Percentiles rank a stretch among this genome's conserved stretches.
Conservation (phyloP, 768 basidiomycete species). For the Lactarius evosmus region DNA sequence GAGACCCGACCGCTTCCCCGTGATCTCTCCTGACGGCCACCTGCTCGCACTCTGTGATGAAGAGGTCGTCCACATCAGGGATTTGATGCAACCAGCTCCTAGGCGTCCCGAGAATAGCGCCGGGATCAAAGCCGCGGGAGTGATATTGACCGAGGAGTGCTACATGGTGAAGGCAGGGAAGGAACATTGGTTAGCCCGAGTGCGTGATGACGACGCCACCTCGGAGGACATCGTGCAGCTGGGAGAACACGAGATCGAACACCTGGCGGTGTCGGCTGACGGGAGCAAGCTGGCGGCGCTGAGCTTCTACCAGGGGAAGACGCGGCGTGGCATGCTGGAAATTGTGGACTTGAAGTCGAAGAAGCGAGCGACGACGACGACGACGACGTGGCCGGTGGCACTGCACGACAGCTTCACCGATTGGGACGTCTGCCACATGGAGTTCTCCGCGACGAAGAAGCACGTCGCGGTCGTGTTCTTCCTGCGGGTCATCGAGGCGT, state of each 20-base stretch:
- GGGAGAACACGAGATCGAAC: constrained; percentile 9
- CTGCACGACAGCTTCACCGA: constrained; percentile 22
- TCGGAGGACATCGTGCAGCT: constrained; percentile 17
- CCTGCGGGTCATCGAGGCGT: not conserved
- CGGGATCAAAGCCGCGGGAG: constrained; percentile 12
- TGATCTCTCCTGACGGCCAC: constrained; percentile 15
- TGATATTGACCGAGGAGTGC: constrained; percentile 9
- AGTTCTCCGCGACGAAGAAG: constrained; percentile 20
- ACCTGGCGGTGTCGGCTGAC: constrained; percentile 9
- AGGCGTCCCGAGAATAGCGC: not conserved
- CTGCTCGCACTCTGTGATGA: constrained; percentile 18
- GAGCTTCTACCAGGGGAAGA: constrained; percentile 17
- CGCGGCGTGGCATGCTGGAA: constrained; percentile 12
- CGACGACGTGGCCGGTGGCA: constrained; percentile 11
- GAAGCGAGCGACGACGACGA: constrained; percentile 7
- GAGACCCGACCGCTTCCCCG: constrained; percentile 17
- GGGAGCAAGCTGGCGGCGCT: constrained; percentile 8
- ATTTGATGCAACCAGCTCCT: constrained; percentile 11
- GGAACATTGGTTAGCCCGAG: constrained; percentile 13
- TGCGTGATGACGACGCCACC: constrained; percentile 12
- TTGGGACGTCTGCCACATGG: constrained; percentile 16
- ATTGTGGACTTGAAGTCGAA: constrained; percentile 16
- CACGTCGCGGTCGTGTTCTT: constrained; percentile 18
- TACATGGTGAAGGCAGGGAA: constrained; percentile 12
- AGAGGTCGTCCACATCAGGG: constrained; percentile 14